Conservation (phyloP, 495 filamentous ascomycete species). For the Apodospora peruviana region DNA sequence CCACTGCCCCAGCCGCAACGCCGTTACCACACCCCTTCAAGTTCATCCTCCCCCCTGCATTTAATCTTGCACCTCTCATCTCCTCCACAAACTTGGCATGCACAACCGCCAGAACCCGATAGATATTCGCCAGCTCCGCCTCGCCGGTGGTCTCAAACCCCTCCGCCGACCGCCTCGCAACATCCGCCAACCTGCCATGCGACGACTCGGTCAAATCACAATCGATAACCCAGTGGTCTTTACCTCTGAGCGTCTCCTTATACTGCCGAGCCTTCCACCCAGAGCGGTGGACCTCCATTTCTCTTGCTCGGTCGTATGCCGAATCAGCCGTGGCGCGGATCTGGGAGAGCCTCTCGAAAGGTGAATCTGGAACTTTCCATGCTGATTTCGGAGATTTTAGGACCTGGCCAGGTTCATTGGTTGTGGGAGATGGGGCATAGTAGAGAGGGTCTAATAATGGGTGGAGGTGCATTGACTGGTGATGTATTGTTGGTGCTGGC, state of each 20-base stretch:
- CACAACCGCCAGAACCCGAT: conserved; percentile 9
- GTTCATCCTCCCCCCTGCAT: neutral
- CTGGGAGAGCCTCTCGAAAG: no score
- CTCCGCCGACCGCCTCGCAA: conserved; percentile 10
- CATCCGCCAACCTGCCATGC: conserved; percentile 15
- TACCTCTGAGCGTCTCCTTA: conserved; percentile 12
- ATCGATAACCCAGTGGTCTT: conserved; percentile 15
- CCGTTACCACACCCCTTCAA: neutral
- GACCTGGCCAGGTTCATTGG: no score
- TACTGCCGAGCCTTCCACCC: conserved; percentile 17
- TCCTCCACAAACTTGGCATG: conserved; percentile 14
- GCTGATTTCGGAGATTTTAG: no score
- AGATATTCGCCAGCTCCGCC: conserved; percentile 13
- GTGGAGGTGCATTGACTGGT: no score
- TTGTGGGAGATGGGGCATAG: no score
- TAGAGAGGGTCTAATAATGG: no score
- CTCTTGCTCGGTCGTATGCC: conserved; percentile 17
- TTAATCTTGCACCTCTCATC: conserved; percentile 14
- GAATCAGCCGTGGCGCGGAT: conserved; percentile 14
- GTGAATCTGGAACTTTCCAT: no score
- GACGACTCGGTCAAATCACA: conserved; percentile 16
- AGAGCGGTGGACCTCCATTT: conserved; percentile 16
- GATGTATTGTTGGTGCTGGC: no score
- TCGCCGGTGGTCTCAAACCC: conserved; percentile 17
- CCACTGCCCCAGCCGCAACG: no score